Base-by-base conservation (phyloP, 202 grass and related monocot genomes). In the Saccharum hybrid region DNA sequence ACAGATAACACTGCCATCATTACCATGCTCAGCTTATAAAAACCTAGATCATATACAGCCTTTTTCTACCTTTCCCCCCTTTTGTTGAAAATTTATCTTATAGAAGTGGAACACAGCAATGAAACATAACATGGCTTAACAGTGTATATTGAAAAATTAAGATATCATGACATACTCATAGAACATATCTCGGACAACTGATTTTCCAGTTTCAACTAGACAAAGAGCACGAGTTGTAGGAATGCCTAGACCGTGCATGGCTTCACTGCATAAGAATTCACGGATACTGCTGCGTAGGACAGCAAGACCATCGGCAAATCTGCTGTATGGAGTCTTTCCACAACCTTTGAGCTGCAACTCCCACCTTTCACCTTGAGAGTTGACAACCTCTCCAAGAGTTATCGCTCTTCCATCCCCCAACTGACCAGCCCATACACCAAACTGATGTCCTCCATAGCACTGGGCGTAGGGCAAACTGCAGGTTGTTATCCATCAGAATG, bases 371-470 rank as follows among this genome's bases (percentile, higher is more conserved):
- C 91, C 91, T 61, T 41, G 89, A 80, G 89, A 93, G 74, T 96
- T 98, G 67, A 96, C 38, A 81, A 94, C 69, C 80, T 98, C 96
- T 60, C 96, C 96, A 36, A 98, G 87, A 41, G 89, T 94, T 85
- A 98, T 94, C 13, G 96, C 96, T 3, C 96, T 91, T 7, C 96
- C 96, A 68, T 98, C 96, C 9, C 96, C 96, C 71, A 98, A 76
- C 36, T 98, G 96, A 75, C 96, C 93, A 87, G 96, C 96, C 96
- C 96, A 98, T 75, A 76, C 82, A 46, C 96, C 96, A 83, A 98
- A 98, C 61, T 98, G 96, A 83, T 98, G 96, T 28, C 96, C 96
- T 23, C 96, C 96, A 63, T 98, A 98, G 64, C 96, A 98, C 68
- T 98, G 96, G 57, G 96, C 92, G 78, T 96, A 98, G 14, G 90